Conservation (phyloP, 257 asterid genomes). For the Ophiorrhiza pumila region DNA sequence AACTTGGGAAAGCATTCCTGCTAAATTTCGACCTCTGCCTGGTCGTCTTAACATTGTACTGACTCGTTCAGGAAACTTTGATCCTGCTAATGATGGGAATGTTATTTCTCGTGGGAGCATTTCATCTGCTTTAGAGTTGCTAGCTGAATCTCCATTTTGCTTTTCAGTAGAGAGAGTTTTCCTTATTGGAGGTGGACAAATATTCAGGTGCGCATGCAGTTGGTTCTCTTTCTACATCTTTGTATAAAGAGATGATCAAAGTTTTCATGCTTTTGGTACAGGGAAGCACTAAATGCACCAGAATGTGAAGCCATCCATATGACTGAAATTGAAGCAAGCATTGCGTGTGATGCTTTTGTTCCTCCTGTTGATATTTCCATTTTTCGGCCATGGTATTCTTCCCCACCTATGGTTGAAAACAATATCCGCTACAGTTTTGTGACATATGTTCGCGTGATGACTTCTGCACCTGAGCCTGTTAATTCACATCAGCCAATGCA, state of each 20-base stretch:
- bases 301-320: constrained; percentile 80
- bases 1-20: constrained; percentile 84
- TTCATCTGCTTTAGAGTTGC: constrained; percentile 45
- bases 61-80: constrained; percentile 44
- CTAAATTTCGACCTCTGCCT: constrained; percentile 59
- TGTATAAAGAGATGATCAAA: constrained; percentile 3
- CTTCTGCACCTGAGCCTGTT: constrained; percentile 17
- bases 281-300: constrained; percentile 66
- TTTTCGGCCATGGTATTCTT: constrained; percentile 71
- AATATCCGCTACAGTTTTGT: constrained; percentile 43
- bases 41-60: constrained; percentile 74
- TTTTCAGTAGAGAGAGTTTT: constrained; percentile 52
- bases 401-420: constrained; percentile 54
- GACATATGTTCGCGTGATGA: constrained; percentile 51
- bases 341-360: constrained; percentile 66
- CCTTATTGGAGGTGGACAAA: constrained; percentile 77
- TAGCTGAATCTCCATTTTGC: constrained; percentile 52
- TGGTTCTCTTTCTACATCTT: background rate
- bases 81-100: constrained; percentile 32
- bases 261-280: constrained; percentile 27
- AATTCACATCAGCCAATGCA: constrained; percentile 17
- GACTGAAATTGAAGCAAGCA: constrained; percentile 50
- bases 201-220: constrained; percentile 43
- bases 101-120: constrained; percentile 51
- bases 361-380: constrained; percentile 57